Evolutionary conservation across 2,329 filamentous ascomycete species (phyloP).

Genomic region (Aspergillus unguis): DNA sequence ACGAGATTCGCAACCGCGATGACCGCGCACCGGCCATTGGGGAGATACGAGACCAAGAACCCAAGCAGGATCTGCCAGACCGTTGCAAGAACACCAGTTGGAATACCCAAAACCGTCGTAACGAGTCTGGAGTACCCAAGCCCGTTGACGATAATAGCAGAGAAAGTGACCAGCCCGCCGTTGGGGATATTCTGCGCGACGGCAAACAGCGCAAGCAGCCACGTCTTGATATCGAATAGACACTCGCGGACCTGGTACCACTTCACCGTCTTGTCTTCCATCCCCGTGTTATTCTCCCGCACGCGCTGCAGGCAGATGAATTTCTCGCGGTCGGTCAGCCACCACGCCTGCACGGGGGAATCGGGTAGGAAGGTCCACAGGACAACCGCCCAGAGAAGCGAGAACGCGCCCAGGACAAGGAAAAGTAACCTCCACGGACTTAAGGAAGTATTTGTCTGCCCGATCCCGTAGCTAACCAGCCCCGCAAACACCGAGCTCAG

Average conservation of each 20-base stretch:
- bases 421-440: constrained; percentile 30
- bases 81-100: neutral
- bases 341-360: constrained; percentile 32
- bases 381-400: constrained; percentile 26
- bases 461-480: constrained; percentile 27
- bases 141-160: constrained; percentile 5
- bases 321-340: constrained; percentile 37
- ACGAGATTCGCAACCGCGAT: constrained; percentile 1
- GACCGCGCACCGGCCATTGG: neutral
- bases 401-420: constrained; percentile 28
- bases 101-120: constrained; percentile 1
- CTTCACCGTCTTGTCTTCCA: constrained; percentile 9
- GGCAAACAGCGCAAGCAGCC: constrained; percentile 4
- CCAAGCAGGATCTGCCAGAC: neutral
- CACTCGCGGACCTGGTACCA: constrained; percentile 8
- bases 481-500: constrained; percentile 1
- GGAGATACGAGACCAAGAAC: neutral
- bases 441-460: constrained; percentile 19
- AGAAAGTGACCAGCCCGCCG: constrained; percentile 3
- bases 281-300: constrained; percentile 19
- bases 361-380: constrained; percentile 34
- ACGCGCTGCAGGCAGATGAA: constrained; percentile 22
- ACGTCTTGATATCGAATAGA: constrained; percentile 5
- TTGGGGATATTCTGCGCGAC: constrained; percentile 4
- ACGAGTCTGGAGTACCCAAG: neutral